Evolutionary conservation across 164 flowering plant species (phyloP), one percentile per base, ranked within the genome.

Genomic region (Aristolochia californica): DNA sequence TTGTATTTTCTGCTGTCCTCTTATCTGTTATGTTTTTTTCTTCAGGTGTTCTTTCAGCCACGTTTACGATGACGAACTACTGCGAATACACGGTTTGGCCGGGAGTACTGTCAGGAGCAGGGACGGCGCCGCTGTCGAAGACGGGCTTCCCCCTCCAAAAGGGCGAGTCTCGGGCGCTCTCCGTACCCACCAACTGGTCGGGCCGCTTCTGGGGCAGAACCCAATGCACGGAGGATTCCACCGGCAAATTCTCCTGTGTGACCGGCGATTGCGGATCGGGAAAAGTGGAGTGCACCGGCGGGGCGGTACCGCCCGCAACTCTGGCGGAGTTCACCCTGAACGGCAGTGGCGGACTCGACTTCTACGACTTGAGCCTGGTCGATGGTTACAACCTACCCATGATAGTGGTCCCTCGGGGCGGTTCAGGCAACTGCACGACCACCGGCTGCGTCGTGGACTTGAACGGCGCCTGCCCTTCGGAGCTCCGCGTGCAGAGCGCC

Each of bases 121-220:
- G 89, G 0, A 77, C 77, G 0, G 28, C 95, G 0, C 74, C 76
- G 0, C 80, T 86, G 4, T 64, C 91, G 25, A 53, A 77, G 49
- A 91, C 97, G 11, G 98, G 98, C 22, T 88, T 86, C 63, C 55
- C 71, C 8, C 91, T 91, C 54, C 56, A 62, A 7, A 69, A 66
- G 12, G 86, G 72, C 44, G 78, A 81, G 53, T 65, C 95, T 40
- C 61, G 45, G 23, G 48, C 75, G 27, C 17, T 91, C 10, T 23
- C 75, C 44, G 83, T 71, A 0, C 96, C 96, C 0, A 7, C 81
- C 13, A 53, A 75, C 0, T 91, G 98, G 98, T 82, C 82, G 13
- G 98, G 98, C 40, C 88, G 95, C 5, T 45, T 91, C 59, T 91
- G 99, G 99, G 99, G 79, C 45, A 72, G 99, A 12, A 89, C 95